A percentile compares a stretch with the other conserved stretches of the same genome.
These are phyloP conservation scores for Pichia exigua DNA, from an alignment of 805 yeast genomes.

Conservation along the genomic window DNA sequence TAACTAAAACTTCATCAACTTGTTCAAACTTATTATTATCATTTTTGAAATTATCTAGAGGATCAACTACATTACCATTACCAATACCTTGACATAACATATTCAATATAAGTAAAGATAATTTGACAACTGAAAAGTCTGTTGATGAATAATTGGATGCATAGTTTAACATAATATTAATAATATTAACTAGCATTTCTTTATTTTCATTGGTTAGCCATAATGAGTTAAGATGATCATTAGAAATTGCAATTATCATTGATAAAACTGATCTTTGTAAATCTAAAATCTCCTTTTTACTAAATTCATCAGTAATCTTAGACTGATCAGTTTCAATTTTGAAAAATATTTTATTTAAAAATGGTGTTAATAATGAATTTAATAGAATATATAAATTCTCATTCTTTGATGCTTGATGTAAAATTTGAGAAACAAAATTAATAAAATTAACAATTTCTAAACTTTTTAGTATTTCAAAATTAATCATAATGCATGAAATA, in stretches of 20 bases:
- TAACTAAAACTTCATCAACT: conserved; percentile 60
- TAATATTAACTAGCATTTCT: conserved; percentile 47
- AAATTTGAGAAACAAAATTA: conserved; percentile 80
- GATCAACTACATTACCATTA: conserved; percentile 57
- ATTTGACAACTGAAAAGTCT: conserved; percentile 61
- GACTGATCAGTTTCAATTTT: conserved; percentile 19
- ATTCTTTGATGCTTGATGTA: conserved; percentile 54
- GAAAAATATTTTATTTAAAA: conserved; percentile 53
- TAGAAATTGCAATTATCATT: conserved; percentile 58
- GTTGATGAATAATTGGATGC: conserved; percentile 43
- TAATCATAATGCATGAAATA: conserved; percentile 54
- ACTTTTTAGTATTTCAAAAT: conserved; percentile 47
- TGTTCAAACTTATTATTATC: conserved; percentile 49
- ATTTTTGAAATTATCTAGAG: conserved; percentile 43
- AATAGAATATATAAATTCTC: conserved; percentile 64
- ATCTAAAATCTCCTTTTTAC: conserved; percentile 49
- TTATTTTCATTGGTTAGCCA: conserved; percentile 59
- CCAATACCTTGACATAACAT: conserved; percentile 60
- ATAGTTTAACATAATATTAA: conserved; percentile 57
- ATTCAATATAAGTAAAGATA: conserved; percentile 61
- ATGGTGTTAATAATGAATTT: conserved; percentile 67
- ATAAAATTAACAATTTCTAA: conserved; percentile 74
- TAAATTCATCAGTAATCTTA: conserved; percentile 26
- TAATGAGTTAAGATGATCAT: conserved; percentile 74
- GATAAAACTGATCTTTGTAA: conserved; percentile 66